Conservation (phyloP, 768 basidiomycete genomes). For the Amanita jacksonii region DNA sequence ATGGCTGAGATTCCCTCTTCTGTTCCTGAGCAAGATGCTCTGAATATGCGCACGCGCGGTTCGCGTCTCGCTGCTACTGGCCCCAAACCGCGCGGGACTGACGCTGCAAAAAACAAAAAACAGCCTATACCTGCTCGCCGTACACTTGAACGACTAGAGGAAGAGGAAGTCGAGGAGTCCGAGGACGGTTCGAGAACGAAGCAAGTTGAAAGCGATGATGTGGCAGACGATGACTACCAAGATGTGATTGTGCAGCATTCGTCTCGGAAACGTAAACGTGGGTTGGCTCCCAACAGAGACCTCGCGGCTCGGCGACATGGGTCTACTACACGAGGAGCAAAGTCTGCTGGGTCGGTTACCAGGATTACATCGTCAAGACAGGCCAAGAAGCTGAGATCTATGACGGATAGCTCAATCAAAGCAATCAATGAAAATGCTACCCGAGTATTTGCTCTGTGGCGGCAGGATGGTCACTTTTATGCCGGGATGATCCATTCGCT, state of each 20-base stretch:
- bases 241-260: slow-evolving; percentile 21
- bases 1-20: slow-evolving; percentile 45
- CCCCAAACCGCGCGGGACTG: slow-evolving; percentile 5
- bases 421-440: slow-evolving; percentile 24
- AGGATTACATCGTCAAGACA: slow-evolving; percentile 18
- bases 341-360: slow-evolving; percentile 12
- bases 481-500: slow-evolving; percentile 42
- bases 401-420: slow-evolving; percentile 17
- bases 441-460: slow-evolving; percentile 67
- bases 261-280: slow-evolving; percentile 39
- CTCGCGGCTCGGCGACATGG: slow-evolving; percentile 16
- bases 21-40: slow-evolving; percentile 42
- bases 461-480: slow-evolving; percentile 48
- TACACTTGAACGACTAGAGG: slow-evolving; percentile 2
- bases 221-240: slow-evolving; percentile 31
- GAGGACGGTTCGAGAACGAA: slow-evolving; percentile 16
- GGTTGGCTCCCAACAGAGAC: slow-evolving; percentile 13
- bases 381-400: slow-evolving; percentile 30
- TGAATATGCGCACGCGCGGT: slow-evolving; percentile 8
- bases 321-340: slow-evolving; percentile 6
- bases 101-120: background rate
- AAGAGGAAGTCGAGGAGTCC: slow-evolving; percentile 14
- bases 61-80: slow-evolving; percentile 2
- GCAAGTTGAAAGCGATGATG: slow-evolving; percentile 25
- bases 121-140: background rate